These are phyloP conservation scores for Geotrichum cucujoidarum DNA, from an alignment of 1,139 yeast genomes.

Conservation along the genomic window DNA sequence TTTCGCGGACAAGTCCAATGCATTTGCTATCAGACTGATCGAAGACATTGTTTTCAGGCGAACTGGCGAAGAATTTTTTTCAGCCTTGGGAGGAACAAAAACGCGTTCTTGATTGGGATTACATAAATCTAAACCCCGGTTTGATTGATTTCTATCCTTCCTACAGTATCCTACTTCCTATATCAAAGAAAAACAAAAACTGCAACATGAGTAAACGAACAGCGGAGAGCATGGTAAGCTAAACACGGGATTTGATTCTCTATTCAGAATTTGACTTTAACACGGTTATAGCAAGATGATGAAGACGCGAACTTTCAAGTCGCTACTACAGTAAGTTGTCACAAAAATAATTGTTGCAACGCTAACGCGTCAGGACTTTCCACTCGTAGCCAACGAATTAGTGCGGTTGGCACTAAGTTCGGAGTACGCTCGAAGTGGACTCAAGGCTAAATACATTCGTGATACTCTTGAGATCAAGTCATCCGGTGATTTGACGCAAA, in stretches of 20 bases:
- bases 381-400: slow-evolving; percentile 8
- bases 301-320: neutral
- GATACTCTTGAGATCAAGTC: slow-evolving; percentile 7
- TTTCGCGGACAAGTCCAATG: slow-evolving; percentile 11
- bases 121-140: no score
- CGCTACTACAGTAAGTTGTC: neutral
- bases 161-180: no score
- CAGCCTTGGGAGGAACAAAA: neutral
- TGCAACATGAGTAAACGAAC: no score
- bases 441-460: slow-evolving; percentile 8
- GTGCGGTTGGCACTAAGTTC: slow-evolving; percentile 17
- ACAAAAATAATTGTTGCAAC: neutral
- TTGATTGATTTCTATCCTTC: no score
- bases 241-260: no score
- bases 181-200: no score
- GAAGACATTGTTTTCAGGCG: slow-evolving; percentile 13
- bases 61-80: neutral
- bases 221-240: no score
- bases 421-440: slow-evolving; percentile 12
- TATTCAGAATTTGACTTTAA: no score
- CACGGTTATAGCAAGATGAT: no score
- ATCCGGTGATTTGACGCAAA: neutral
- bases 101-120: neutral
- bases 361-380: neutral
- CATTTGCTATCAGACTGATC: slow-evolving; percentile 11